Base-by-base conservation (phyloP, 176 grass and related monocot species). In the Lolium rigidum region DNA sequence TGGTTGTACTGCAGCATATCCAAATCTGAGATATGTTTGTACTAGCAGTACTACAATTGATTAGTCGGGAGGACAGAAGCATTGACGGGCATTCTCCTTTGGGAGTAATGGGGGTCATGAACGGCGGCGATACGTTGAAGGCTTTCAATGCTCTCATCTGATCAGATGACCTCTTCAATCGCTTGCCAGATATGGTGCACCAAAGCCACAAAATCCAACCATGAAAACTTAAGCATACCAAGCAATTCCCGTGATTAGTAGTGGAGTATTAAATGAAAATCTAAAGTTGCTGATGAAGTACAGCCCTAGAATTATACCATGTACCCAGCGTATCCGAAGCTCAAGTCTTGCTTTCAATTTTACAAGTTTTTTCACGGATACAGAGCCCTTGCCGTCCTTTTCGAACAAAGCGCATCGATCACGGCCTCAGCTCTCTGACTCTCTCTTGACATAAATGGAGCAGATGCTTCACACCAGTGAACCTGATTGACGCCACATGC, bases 301-400 rank as follows among this genome's bases (percentile, higher is more conserved):
- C 31, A 9, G n/a, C 17, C 31, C 65, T 38, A 68, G 31, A 35
- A 35, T 2, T 2, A 35, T 31, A 35, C 31, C 13, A 15, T 68
- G 31, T 38, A 18, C 31, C 35, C 11, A 64, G 61, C 61, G 11
- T 57, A 1, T 57, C 6, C 7, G 7, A 55, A 55, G 4, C 8
- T 63, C 6, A 68, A 9, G 28, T 68, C 28, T 38, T 18, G 64
- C 64, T 68, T 38, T 68, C 14, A 68, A 4, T 2, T 68, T 35
- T 73, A 11, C 93, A 94, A 87, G 93, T 88, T 69, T 15, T 69
- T 64, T 28, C 61, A 64, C 6, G 61, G 61, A 28, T 64, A 22
- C 5, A 62, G 61, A 61, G n/a, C n/a, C 24, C n/a, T 2, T 26
- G 65, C 65, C 31, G 31, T 68, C 65, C 65, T 68, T 68, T 68